Evolutionary conservation across 2,329 filamentous ascomycete species (phyloP), one percentile per base, ranked within the genome.

Genomic region (Fusarium algeriense): DNA sequence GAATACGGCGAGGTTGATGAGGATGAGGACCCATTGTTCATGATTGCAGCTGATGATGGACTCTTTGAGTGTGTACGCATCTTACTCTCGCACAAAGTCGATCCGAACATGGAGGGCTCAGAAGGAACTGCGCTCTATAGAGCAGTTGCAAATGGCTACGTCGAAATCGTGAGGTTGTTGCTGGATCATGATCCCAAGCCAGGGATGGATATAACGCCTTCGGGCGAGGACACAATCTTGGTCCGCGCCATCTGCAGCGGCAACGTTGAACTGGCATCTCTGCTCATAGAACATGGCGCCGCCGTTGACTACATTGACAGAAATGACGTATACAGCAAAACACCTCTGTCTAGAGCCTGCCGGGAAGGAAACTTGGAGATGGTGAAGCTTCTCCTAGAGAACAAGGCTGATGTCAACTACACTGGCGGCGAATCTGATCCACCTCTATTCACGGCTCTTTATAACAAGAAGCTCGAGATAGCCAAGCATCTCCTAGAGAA

Each of bases 311-410:
- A 34, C 13, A 5, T 52, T 10, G 56, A 59, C n/a, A 3, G 8
- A 3, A 6, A 34, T 5, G 35, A 17, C 2, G 6, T 5, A 7
- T 40, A 6, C n/a, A 26, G 10, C 20, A 59, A 35, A 13, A 41
- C 56, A 2, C 56, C 45, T 7, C 17, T 52, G 2, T 50, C 56
- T 1, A 41, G 28, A 40, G 45, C 56, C 12, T 50, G 20, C 9
- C 8, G 4, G 17, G 20, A 19, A 6, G 37, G 37, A 19, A 8
- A 43, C 6, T 6, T 59, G 13, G 56, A 59, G 5, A 52, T 59
- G 20, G 56, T 59, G 6, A 59, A 59, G 37, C 35, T 59, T 43
- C 45, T 59, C 6, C 1, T 59, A 1, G 13, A 59, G 7, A 59
- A 26, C 11, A 19, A 11, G 5, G 56, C 56, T 17, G 56, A 52